Evolutionary conservation across 2,329 filamentous ascomycete species (phyloP), one percentile per base, ranked within the genome.

Genomic region (Arthrobotrys sinensis): DNA sequence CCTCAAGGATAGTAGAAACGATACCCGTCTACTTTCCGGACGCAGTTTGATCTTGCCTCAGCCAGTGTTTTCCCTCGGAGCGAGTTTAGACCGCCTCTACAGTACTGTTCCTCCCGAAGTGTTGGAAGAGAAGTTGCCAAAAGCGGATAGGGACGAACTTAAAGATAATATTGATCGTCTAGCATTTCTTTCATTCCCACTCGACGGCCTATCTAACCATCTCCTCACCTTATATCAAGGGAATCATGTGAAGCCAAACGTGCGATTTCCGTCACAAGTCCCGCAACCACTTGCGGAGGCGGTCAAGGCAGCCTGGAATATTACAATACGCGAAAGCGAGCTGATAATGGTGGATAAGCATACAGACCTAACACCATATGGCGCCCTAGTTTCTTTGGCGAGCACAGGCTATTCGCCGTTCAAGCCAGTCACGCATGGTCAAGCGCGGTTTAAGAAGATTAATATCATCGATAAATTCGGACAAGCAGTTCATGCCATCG

Each of bases 401-500:
- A 2, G 3, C 10, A 6, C 10, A 21, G 4, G 16, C 75, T 82
- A 28, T 82, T 83, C 12, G 40, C 19, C 65, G 3, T 69, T 69
- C 52, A 46, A 60, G 78, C 84, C 84, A 0, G 86, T 84, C 0
- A 86, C 85, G 0, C 87, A 88, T 79, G 87, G 87, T 0, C 87
- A 88, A 79, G 82, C 87, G 32, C 78, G 81, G 8, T 86, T 87
- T 77, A 83, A 83, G 1, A 86, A 87, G 78, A 68, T 88, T 45
- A 86, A 86, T 79, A 83, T 88, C 53, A 82, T 87, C 38, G 86
- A 88, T 81, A 87, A 87, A 80, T 87, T 87, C 55, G 86, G 86
- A 0, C 86, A 87, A 57, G 81, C 82, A 8, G 60, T 86, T 28
- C 50, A 79, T 11, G 82, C 82, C 19, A 82, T 85, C n/a, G 82